Conservation (phyloP, 2,329 filamentous ascomycete genomes). For the Arachnopeziza araneosa region DNA sequence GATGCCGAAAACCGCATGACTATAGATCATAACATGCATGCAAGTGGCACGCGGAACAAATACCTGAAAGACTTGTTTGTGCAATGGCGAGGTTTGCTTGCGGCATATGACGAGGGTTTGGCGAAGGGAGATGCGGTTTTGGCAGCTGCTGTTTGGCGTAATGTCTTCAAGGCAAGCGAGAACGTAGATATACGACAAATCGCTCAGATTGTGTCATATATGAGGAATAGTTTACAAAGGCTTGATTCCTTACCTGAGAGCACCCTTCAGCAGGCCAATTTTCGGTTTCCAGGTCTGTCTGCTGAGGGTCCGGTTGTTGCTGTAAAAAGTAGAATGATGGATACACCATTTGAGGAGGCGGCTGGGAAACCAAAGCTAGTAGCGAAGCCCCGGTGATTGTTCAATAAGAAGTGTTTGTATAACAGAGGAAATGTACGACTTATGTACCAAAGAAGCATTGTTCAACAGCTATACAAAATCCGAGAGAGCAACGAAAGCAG, state of each 20-base stretch:
- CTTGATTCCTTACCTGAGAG: slow-evolving; percentile 47
- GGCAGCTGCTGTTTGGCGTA: slow-evolving; percentile 84
- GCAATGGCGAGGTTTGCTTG: slow-evolving; percentile 83
- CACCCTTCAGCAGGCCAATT: slow-evolving; percentile 32
- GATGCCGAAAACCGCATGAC: slow-evolving; percentile 81
- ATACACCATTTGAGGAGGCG: slow-evolving; percentile 29
- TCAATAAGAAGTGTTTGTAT: not conserved
- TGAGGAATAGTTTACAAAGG: slow-evolving; percentile 50
- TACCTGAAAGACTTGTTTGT: slow-evolving; percentile 85
- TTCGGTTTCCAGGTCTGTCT: slow-evolving; percentile 45
- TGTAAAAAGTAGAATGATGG: slow-evolving; percentile 35
- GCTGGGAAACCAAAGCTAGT: slow-evolving; percentile 27
- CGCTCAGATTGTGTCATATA: slow-evolving; percentile 57
- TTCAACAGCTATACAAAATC: not conserved
- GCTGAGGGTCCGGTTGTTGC: slow-evolving; percentile 34
- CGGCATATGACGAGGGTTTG: slow-evolving; percentile 80
- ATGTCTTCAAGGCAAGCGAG: slow-evolving; percentile 73
- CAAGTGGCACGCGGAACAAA: slow-evolving; percentile 53
- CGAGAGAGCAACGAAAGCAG: not conserved
- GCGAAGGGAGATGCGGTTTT: slow-evolving; percentile 71
- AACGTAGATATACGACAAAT: slow-evolving; percentile 57
- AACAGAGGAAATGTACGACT: not conserved
- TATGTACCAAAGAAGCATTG: not conserved
- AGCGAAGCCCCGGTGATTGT: slow-evolving; percentile 8
- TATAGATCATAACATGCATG: slow-evolving; percentile 65